phyloP scores from a whole-genome alignment of 2,329 filamentous ascomycete species.

The Tolypocladium guangdongense region DNA sequence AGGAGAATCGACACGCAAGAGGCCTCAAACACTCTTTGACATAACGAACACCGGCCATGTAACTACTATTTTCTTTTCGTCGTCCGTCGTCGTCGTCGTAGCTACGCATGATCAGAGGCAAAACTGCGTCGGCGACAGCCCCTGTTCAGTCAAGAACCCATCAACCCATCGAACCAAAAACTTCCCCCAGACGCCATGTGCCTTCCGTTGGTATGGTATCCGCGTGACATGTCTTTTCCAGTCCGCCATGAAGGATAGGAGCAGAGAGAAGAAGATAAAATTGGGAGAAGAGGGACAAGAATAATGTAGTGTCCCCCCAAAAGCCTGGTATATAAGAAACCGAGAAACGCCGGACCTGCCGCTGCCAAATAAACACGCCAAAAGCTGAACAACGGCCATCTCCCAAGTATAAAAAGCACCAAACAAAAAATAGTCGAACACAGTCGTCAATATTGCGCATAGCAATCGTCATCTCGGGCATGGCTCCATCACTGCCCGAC shows the following conservation, averaged over 20 bases:
- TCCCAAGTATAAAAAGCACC: background rate
- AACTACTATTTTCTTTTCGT: background rate
- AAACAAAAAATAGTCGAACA: background rate
- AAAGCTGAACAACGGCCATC: background rate
- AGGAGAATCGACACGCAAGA: background rate
- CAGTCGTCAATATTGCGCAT: background rate
- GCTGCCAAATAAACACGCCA: background rate
- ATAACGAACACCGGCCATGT: background rate
- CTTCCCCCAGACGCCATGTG: background rate
- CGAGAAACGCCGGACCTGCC: background rate
- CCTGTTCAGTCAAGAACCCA: background rate
- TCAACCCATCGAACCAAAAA: background rate
- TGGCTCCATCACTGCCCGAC: background rate
- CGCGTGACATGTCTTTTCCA: background rate
- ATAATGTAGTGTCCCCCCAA: background rate
- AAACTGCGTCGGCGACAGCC: background rate
- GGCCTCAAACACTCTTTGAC: background rate
- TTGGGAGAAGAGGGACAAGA: background rate
- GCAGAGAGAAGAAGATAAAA: background rate
- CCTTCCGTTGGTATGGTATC: background rate
- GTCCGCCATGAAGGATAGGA: background rate
- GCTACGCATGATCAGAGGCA: background rate
- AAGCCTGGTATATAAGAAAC: background rate
- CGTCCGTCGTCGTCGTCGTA: background rate
- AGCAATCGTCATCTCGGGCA: background rate